phyloP scores from a whole-genome alignment of 1,284 basidiomycete genomes.

The Ceratobasidium sp. region DNA sequence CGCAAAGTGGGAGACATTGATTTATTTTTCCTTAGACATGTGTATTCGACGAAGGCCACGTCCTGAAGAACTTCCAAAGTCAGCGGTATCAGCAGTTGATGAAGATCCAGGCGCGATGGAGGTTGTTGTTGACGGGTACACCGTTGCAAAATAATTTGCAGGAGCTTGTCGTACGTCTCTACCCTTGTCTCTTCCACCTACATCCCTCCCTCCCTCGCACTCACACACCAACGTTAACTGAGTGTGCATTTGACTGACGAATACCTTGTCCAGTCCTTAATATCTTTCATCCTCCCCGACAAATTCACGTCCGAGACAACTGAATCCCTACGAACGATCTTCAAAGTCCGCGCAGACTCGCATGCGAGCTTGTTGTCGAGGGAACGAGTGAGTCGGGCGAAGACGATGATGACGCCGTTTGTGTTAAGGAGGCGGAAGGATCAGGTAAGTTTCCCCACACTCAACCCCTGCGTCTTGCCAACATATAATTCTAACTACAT shows the following conservation, averaged over 20 bases:
- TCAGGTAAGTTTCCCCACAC: slow-evolving; percentile 62
- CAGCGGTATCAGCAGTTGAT: slow-evolving; percentile 93
- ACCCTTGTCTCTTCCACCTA: not conserved
- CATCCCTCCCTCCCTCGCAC: not conserved
- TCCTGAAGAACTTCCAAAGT: slow-evolving; percentile 96
- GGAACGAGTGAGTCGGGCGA: slow-evolving; percentile 91
- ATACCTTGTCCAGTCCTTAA: slow-evolving; percentile 84
- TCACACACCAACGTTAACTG: not conserved
- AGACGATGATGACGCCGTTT: slow-evolving; percentile 99
- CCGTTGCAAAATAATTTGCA: slow-evolving; percentile 93
- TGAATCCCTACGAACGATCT: slow-evolving; percentile 89
- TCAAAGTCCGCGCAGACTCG: slow-evolving; percentile 93
- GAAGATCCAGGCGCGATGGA: slow-evolving; percentile 87
- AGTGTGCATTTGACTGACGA: not conserved
- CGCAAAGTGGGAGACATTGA: not conserved
- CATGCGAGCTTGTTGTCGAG: slow-evolving; percentile 88
- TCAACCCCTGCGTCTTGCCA: slow-evolving; percentile 22
- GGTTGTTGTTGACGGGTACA: slow-evolving; percentile 93
- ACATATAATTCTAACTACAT: not conserved
- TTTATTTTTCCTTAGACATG: slow-evolving; percentile 66
- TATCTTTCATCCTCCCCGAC: slow-evolving; percentile 97
- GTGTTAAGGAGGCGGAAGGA: slow-evolving; percentile 95
- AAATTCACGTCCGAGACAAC: slow-evolving; percentile 81
- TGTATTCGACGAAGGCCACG: slow-evolving; percentile 95
- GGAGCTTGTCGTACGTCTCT: slow-evolving; percentile 86